A percentile compares a stretch with the other conserved stretches of the same genome.
phyloP scores from a whole-genome alignment of 2,329 filamentous ascomycete genomes.

The Huntiella abstrusa region DNA sequence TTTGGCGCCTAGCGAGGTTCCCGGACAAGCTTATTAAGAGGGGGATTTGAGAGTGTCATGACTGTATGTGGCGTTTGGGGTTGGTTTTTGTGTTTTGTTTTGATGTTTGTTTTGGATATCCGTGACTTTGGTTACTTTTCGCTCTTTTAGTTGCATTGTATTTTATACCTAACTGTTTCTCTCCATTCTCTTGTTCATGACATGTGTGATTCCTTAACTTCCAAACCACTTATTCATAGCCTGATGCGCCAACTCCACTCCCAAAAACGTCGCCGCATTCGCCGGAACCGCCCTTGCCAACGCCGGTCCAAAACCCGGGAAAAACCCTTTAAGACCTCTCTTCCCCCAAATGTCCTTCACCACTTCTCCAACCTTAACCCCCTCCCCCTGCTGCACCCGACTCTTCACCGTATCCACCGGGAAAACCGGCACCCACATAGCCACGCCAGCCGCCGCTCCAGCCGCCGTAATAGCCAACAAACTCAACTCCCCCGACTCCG shows the following conservation, averaged over 20 bases:
- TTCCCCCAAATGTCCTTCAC: constrained; percentile 64
- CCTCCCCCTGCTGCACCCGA: constrained; percentile 74
- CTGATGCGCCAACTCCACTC: constrained; percentile 68
- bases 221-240: constrained; percentile 58
- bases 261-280: constrained; percentile 87
- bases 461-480: constrained; percentile 68
- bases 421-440: constrained; percentile 99
- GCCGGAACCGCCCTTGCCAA: constrained; percentile 84
- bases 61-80: constrained; percentile 2
- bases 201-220: neutral
- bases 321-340: constrained; percentile 81
- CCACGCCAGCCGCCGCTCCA: constrained; percentile 77
- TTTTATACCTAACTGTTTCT: constrained; percentile 1
- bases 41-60: no score
- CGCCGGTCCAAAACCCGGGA: constrained; percentile 88
- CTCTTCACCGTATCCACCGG: constrained; percentile 95
- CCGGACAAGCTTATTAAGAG: constrained; percentile 6
- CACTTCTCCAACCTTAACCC: constrained; percentile 62
- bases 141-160: neutral
- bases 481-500: constrained; percentile 60
- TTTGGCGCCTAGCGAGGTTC: neutral
- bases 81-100: neutral
- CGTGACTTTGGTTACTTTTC: neutral
- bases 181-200: neutral
- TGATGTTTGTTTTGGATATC: constrained; percentile 1